Conservation (phyloP, 208 protist species). For the Porcisia hertigi region DNA sequence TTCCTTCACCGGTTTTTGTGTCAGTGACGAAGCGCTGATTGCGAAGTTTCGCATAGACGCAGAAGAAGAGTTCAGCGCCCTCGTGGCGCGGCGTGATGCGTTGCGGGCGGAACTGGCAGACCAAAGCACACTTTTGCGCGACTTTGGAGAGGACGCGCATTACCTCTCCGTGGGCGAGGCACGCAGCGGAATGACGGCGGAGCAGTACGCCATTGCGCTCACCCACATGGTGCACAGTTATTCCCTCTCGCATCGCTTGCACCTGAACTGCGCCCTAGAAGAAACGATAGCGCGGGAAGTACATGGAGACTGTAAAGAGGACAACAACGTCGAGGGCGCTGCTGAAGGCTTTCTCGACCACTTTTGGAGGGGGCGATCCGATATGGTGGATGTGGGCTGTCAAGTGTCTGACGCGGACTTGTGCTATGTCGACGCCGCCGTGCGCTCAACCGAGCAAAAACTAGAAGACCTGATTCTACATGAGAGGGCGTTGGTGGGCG, state of each 20-base stretch:
- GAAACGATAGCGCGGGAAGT: background rate
- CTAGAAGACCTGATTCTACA: constrained; percentile 76
- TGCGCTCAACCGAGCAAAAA: constrained; percentile 54
- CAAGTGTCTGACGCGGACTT: constrained; percentile 77
- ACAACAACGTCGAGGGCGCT: constrained; percentile 25
- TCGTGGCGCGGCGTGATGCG: constrained; percentile 45
- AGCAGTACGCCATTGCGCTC: constrained; percentile 72
- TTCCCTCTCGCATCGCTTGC: constrained; percentile 50
- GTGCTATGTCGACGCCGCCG: constrained; percentile 68
- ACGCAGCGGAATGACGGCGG: constrained; percentile 34
- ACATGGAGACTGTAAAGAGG: background rate
- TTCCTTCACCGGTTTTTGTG: constrained; percentile 38
- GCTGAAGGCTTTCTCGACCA: constrained; percentile 58
- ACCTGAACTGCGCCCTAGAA: constrained; percentile 8
- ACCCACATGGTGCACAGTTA: constrained; percentile 72
- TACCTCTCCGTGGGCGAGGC: constrained; percentile 49
- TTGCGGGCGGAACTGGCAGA: constrained; percentile 45
- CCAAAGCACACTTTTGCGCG: constrained; percentile 46
- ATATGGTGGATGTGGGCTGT: constrained; percentile 46
- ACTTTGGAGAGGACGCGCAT: constrained; percentile 52
- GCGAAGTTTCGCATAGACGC: constrained; percentile 62
- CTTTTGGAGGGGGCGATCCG: constrained; percentile 46
- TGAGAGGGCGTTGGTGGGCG: constrained; percentile 55
- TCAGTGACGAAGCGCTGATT: constrained; percentile 46
- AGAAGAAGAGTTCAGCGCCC: constrained; percentile 52